A percentile compares a stretch with the other conserved stretches of the same genome.
phyloP scores from a whole-genome alignment of 2,329 filamentous ascomycete genomes.

The Paecilomyces variotii region DNA sequence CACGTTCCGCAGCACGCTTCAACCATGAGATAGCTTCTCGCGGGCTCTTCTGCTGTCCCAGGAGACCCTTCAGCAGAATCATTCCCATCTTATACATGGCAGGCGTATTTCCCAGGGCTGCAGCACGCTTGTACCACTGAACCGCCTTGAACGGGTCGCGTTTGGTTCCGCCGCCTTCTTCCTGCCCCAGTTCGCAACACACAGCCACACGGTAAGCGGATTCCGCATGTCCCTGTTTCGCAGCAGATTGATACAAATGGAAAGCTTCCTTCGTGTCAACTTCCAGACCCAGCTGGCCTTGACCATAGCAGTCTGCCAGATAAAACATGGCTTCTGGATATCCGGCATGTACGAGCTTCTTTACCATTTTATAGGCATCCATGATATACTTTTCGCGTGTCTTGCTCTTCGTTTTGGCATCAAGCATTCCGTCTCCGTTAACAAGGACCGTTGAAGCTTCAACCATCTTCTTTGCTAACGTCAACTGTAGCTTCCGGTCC shows the following conservation, averaged over 20 bases:
- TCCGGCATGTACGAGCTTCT: constrained; percentile 68
- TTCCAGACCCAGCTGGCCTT: constrained; percentile 69
- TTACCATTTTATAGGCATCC: constrained; percentile 84
- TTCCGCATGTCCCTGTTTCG: constrained; percentile 76
- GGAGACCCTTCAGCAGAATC: constrained; percentile 84
- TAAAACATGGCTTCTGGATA: constrained; percentile 89
- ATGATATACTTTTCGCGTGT: constrained; percentile 73
- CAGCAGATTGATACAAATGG: constrained; percentile 83
- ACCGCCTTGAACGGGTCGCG: constrained; percentile 89
- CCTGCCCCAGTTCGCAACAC: constrained; percentile 91
- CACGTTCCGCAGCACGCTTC: constrained; percentile 81
- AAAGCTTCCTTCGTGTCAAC: constrained; percentile 89
- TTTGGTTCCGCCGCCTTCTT: constrained; percentile 87
- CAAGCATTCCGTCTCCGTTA: constrained; percentile 64
- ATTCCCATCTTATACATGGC: constrained; percentile 99
- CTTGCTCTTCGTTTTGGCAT: constrained; percentile 54
- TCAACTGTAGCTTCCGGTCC: constrained; percentile 64
- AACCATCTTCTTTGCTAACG: constrained; percentile 72
- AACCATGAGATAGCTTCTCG: constrained; percentile 86
- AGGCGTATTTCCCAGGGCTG: constrained; percentile 78
- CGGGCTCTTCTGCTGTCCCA: constrained; percentile 77
- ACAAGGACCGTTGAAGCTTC: constrained; percentile 76
- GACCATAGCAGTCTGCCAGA: constrained; percentile 80
- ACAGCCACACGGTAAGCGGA: constrained; percentile 92
- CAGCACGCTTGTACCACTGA: constrained; percentile 95